Percentiles rank a stretch among this genome's conserved stretches.
phyloP scores from a whole-genome alignment of 1,284 basidiomycete genomes.

The Macrocybe sp. region DNA sequence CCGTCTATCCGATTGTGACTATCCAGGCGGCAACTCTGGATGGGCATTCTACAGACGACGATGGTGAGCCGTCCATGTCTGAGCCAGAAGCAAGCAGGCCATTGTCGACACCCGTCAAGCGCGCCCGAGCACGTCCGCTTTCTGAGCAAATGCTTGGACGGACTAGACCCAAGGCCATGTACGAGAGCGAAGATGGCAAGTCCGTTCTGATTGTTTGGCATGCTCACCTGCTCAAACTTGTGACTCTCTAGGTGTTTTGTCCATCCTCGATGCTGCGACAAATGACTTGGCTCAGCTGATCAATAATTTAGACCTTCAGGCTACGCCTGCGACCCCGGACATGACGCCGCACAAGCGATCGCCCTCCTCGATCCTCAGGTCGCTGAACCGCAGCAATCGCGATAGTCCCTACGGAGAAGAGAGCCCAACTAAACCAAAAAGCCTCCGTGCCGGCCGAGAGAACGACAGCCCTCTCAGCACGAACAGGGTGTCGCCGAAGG shows the following conservation, averaged over 20 bases:
- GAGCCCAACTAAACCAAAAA: conserved; percentile 30
- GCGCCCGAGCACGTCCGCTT: conserved; percentile 46
- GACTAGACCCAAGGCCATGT: conserved; percentile 43
- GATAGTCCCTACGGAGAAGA: conserved; percentile 26
- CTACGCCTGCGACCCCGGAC: conserved; percentile 57
- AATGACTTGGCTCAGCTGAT: conserved; percentile 74
- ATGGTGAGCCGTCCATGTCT: conserved; percentile 17
- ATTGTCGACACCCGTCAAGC: conserved; percentile 45
- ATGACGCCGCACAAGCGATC: conserved; percentile 32
- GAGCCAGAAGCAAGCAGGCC: conserved; percentile 11
- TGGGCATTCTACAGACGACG: conserved; percentile 33
- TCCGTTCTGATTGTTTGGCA: conserved; percentile 4
- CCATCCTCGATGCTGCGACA: conserved; percentile 68
- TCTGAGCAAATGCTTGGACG: conserved; percentile 60
- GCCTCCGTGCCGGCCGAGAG: no score
- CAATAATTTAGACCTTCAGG: conserved; percentile 67
- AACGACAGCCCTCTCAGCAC: no score
- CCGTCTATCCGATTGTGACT: conserved; percentile 36
- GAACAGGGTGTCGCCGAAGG: no score
- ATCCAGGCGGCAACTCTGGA: conserved; percentile 51
- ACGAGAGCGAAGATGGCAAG: conserved; percentile 49
- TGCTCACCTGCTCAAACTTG: conserved; percentile 5
- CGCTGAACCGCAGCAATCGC: conserved; percentile 11
- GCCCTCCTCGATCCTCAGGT: conserved; percentile 18
- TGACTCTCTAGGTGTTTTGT: conserved; percentile 47